Evolutionary conservation across 371 early-diverging fungal species (phyloP).

Genomic region (Circinella umbellata): DNA sequence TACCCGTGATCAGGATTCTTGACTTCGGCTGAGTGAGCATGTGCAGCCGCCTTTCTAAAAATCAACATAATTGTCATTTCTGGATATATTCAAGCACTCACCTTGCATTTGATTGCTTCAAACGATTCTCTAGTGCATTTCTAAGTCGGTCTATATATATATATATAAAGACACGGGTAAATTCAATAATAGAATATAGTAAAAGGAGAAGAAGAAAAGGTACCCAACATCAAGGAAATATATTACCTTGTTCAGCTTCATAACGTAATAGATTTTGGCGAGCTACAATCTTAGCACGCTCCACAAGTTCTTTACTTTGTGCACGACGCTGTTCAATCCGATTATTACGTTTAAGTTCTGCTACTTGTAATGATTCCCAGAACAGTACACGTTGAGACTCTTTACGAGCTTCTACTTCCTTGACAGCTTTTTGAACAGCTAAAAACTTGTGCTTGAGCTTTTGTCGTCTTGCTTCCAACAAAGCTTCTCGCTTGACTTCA

Average conservation of each 20-base stretch:
- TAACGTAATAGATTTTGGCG: constrained; percentile 31
- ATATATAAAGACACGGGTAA: no score
- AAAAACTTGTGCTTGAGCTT: constrained; percentile 34
- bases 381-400: constrained; percentile 31
- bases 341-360: constrained; percentile 41
- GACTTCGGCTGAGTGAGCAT: constrained; percentile 26
- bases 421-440: constrained; percentile 35
- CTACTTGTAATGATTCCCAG: constrained; percentile 36
- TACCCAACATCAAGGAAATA: not conserved
- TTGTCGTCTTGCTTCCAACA: constrained; percentile 35
- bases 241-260: constrained; percentile 31
- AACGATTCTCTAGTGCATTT: constrained; percentile 17
- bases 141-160: constrained; percentile 20
- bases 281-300: constrained; percentile 45
- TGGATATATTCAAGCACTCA: constrained; percentile 19
- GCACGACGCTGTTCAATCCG: constrained; percentile 44
- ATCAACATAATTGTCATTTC: not conserved
- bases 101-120: constrained; percentile 34
- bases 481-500: constrained; percentile 38
- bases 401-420: constrained; percentile 31
- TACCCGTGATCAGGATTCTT: constrained; percentile 28
- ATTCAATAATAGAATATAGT: not conserved
- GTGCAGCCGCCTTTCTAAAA: constrained; percentile 19
- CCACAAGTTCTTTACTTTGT: constrained; percentile 42
- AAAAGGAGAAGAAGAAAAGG: not conserved